phyloP scores from a whole-genome alignment of 495 filamentous ascomycete species.

The Aspergillus leporis region DNA sequence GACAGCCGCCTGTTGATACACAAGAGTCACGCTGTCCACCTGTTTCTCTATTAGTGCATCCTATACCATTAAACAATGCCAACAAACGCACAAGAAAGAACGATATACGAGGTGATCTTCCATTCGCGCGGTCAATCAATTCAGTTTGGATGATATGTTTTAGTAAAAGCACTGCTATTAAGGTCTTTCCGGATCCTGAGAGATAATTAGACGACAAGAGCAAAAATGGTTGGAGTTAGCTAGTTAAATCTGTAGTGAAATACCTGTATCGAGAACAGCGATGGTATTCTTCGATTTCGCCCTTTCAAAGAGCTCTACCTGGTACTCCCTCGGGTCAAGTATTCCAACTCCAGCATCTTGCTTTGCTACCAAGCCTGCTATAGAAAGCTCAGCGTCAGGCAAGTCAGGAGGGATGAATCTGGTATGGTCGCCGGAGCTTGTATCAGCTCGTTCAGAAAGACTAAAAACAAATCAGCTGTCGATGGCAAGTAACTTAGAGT shows the following conservation, averaged over 20 bases:
- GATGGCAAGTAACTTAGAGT: background rate
- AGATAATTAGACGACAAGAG: slow-evolving; percentile 6
- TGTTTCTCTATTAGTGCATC: slow-evolving; percentile 23
- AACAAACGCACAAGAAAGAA: slow-evolving; percentile 72
- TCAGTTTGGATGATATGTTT: slow-evolving; percentile 77
- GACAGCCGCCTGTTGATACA: slow-evolving; percentile 87
- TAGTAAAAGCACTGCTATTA: slow-evolving; percentile 88
- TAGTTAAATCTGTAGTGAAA: background rate
- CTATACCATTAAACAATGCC: slow-evolving; percentile 7
- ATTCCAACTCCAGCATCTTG: slow-evolving; percentile 47
- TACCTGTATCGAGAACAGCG: slow-evolving; percentile 92
- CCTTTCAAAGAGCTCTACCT: slow-evolving; percentile 86
- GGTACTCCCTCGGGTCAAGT: slow-evolving; percentile 81
- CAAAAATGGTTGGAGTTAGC: background rate
- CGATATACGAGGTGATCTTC: slow-evolving; percentile 61
- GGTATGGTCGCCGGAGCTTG: slow-evolving; percentile 31
- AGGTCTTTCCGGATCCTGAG: slow-evolving; percentile 88
- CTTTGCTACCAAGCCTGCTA: slow-evolving; percentile 44
- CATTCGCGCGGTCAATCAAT: slow-evolving; percentile 64
- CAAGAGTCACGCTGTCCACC: slow-evolving; percentile 86
- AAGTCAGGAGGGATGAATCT: slow-evolving; percentile 19
- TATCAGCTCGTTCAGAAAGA: slow-evolving; percentile 41
- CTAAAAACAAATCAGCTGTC: slow-evolving; percentile 29
- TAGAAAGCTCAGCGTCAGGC: slow-evolving; percentile 35
- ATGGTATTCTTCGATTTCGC: slow-evolving; percentile 88